Percentiles rank a stretch among this genome's conserved stretches.
Evolutionary conservation across 345 rosid species (phyloP).

Genomic region (Lenwebbia sp.): DNA sequence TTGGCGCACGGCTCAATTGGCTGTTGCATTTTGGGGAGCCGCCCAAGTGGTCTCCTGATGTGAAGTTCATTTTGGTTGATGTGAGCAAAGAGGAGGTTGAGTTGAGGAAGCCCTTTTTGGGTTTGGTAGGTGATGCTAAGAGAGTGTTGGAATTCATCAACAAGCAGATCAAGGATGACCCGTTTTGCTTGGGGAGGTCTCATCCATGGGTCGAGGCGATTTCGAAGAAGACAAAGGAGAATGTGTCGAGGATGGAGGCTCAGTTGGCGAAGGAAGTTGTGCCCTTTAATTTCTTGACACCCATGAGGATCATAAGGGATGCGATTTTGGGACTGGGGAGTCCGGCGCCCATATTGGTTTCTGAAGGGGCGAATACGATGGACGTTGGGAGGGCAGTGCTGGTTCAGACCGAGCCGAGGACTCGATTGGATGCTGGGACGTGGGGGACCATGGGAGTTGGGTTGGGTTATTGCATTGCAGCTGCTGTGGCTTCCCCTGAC

Average conservation of each 20-base stretch:
- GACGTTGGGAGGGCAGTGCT: constrained; percentile 91
- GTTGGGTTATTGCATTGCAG: constrained; percentile 95
- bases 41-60: constrained; percentile 87
- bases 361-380: constrained; percentile 98
- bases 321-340: constrained; percentile 58
- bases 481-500: constrained; percentile 87
- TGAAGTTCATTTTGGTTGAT: constrained; percentile 75
- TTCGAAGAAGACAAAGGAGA: constrained; percentile 57
- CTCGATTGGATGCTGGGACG: constrained; percentile 98
- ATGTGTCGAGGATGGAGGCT: constrained; percentile 63
- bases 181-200: constrained; percentile 69
- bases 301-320: constrained; percentile 93
- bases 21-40: constrained; percentile 90
- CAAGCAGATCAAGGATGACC: constrained; percentile 78
- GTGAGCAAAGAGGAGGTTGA: constrained; percentile 69
- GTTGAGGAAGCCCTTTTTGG: constrained; percentile 65
- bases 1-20: constrained; percentile 97
- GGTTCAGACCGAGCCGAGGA: constrained; percentile 95
- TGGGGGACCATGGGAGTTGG: constrained; percentile 99
- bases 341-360: constrained; percentile 80
- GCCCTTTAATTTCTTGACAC: constrained; percentile 86
- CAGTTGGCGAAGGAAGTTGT: constrained; percentile 87
- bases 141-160: constrained; percentile 58
- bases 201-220: constrained; percentile 84
- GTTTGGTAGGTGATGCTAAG: constrained; percentile 78